phyloP scores from a whole-genome alignment of 768 basidiomycete species.

The Lactarius sanguifluus region DNA sequence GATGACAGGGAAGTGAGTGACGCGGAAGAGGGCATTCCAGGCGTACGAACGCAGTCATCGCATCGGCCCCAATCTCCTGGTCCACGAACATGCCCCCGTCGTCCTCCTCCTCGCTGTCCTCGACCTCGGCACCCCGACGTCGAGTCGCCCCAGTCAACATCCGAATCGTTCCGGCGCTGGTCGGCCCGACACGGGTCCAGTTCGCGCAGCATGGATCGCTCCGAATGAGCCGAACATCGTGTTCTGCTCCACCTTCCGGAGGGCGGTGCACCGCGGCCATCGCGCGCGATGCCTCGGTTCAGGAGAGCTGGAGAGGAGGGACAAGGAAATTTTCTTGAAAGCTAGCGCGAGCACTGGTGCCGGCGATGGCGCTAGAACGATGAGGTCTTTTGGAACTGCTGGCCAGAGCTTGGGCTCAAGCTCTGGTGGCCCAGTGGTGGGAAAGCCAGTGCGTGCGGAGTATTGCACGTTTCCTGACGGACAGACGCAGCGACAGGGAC shows the following conservation, averaged over 20 bases:
- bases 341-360: conserved; percentile 17
- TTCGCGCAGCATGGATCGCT: conserved; percentile 48
- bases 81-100: conserved; percentile 44
- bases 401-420: neutral
- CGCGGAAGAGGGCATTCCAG: conserved; percentile 43
- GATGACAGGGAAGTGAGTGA: too few species aligned
- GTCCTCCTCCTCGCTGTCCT: conserved; percentile 35
- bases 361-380: neutral
- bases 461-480: too few species aligned
- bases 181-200: conserved; percentile 47
- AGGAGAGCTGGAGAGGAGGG: conserved; percentile 35
- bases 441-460: too few species aligned
- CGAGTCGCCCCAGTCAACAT: conserved; percentile 65
- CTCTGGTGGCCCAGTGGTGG: too few species aligned
- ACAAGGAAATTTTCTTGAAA: conserved; percentile 39
- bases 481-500: too few species aligned
- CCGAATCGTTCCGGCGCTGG: conserved; percentile 61
- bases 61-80: conserved; percentile 49
- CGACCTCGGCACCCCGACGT: conserved; percentile 8
- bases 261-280: conserved; percentile 24
- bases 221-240: conserved; percentile 49
- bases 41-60: conserved; percentile 53
- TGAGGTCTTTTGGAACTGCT: neutral
- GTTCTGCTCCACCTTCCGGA: conserved; percentile 33
- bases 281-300: conserved; percentile 30